Evolutionary conservation across 2,329 filamentous ascomycete genomes (phyloP).

Genomic region (Trichoderma sp.): DNA sequence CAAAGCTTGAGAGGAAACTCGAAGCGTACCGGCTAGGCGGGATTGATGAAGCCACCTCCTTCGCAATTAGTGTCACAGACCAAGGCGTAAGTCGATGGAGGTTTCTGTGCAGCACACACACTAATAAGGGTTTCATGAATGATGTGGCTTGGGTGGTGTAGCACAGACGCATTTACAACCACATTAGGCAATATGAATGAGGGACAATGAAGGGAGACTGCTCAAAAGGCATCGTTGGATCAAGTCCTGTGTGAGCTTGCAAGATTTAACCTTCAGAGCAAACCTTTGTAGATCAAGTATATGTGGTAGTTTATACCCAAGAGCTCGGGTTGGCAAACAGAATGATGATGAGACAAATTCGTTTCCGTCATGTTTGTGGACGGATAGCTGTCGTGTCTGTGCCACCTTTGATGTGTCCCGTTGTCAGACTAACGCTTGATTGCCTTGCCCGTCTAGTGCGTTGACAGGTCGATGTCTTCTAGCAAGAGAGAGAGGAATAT

Average conservation of each 20-base stretch:
- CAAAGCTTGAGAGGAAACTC: background rate
- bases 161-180: background rate
- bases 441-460: background rate
- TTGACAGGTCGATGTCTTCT: background rate
- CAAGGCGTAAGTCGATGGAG: background rate
- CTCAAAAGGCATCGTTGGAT: background rate
- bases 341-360: background rate
- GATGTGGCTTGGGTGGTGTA: background rate
- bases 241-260: background rate
- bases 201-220: background rate
- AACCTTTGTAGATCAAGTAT: background rate
- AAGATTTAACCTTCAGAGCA: background rate
- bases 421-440: background rate
- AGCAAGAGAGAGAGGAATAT: background rate
- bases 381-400: background rate
- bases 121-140: background rate
- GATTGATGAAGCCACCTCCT: background rate
- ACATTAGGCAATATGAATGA: background rate
- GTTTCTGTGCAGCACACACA: background rate
- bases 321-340: background rate
- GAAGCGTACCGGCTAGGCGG: background rate
- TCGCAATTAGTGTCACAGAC: background rate
- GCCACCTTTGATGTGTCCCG: background rate
- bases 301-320: background rate
- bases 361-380: slow-evolving; percentile 7